Base-by-base conservation (phyloP, 176 grass and related monocot genomes). In the Otatea glauca region DNA sequence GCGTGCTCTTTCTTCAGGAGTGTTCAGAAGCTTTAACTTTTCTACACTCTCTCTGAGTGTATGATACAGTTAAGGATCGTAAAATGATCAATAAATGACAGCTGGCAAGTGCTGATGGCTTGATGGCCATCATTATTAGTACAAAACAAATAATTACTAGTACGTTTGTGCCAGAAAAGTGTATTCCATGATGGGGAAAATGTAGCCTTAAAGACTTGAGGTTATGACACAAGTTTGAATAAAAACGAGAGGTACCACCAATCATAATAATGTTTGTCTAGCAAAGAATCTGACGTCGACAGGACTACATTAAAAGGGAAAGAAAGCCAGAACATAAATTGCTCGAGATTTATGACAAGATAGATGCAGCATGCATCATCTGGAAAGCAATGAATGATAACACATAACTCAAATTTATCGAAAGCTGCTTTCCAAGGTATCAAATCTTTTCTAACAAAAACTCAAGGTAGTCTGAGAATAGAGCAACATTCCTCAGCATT, bases 1-100 rank as follows among this genome's bases (percentile, higher is more conserved):
- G 42, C 86, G 91, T 64, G 80, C 87, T 81, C 73, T 91, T 92
- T 96, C 93, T 88, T 99, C 93, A 59, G 97, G 88, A 71, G 78
- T 88, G 79, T 83, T 89, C 53, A 99, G 88, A 75, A 91, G 87
- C 73, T 92, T 88, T 85, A 99, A 75, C 60, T 99, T 96, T 86
- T 99, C 92, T 50, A 99, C 75, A 74, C 93, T 96, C 66, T 92
- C 97, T 81, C 97, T 91, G 37, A 99, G 88, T 76, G 97, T 99
- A 85, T 87, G 81, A 72, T 62, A 88, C 50, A 69, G 90, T 99
- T 84, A 99, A 96, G 93, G 86, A 83, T 86, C 65, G 84, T 68
- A 69, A 60, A 88, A 59, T 53, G 16, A 83, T 65, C n/a, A 70
- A 75, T 14, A 84, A 38, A 18, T 82, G 59, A 41, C 39, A 83